Evolutionary conservation across 2,329 filamentous ascomycete species (phyloP).

Genomic region (Tolypocladium tundrense): DNA sequence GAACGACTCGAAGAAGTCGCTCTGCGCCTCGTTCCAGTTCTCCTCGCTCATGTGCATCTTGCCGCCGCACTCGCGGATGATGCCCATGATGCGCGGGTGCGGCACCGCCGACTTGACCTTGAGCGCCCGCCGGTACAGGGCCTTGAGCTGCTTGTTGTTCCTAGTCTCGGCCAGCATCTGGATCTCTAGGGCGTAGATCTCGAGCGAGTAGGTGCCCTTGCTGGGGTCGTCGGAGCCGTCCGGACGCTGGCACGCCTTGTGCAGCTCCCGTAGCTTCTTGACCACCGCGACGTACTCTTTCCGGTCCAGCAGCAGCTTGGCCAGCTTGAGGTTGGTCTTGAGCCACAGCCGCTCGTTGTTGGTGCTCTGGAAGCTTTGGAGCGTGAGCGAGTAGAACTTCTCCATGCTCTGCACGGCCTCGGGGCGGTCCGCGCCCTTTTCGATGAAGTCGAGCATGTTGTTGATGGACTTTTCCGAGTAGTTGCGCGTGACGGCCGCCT

Average conservation of each 20-base stretch:
- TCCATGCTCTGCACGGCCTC: slow-evolving; percentile 76
- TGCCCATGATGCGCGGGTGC: slow-evolving; percentile 97
- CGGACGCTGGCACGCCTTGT: slow-evolving; percentile 76
- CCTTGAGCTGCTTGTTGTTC: slow-evolving; percentile 95
- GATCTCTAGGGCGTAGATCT: slow-evolving; percentile 94
- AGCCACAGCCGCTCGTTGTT: slow-evolving; percentile 97
- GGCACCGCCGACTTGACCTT: slow-evolving; percentile 94
- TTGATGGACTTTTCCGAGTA: slow-evolving; percentile 99
- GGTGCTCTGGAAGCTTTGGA: slow-evolving; percentile 90
- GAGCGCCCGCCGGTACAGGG: slow-evolving; percentile 81
- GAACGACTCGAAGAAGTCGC: slow-evolving; percentile 97
- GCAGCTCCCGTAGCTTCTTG: slow-evolving; percentile 78
- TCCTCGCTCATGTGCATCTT: slow-evolving; percentile 99
- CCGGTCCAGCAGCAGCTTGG: slow-evolving; percentile 80
- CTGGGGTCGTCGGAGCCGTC: slow-evolving; percentile 85
- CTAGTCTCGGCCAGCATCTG: slow-evolving; percentile 96
- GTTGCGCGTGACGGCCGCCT: slow-evolving; percentile 91
- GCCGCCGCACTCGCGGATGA: slow-evolving; percentile 95
- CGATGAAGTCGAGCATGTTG: slow-evolving; percentile 96
- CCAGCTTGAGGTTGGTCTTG: slow-evolving; percentile 96
- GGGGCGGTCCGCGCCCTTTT: slow-evolving; percentile 68
- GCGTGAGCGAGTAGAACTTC: slow-evolving; percentile 85
- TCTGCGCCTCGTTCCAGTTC: slow-evolving; percentile 96
- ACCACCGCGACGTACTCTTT: slow-evolving; percentile 75
- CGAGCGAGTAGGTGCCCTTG: slow-evolving; percentile 92